A percentile compares a stretch with the other conserved stretches of the same genome.
Conservation (phyloP, 2,329 filamentous ascomycete genomes). For the Talaromyces sp. region DNA sequence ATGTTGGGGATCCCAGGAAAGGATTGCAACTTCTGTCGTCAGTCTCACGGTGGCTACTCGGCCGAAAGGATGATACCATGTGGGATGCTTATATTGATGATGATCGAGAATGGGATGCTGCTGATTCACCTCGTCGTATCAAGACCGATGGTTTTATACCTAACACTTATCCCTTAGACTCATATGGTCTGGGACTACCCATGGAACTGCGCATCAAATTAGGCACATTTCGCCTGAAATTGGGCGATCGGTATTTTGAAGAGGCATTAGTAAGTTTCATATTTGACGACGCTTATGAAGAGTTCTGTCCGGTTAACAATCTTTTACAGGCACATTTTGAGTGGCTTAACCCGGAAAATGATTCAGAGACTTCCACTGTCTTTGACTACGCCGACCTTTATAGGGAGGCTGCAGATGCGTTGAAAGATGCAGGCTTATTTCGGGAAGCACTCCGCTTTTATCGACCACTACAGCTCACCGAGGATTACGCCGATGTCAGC, state of each 20-base stretch:
- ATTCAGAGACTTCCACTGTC: conserved; percentile 50
- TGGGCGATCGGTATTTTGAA: conserved; percentile 57
- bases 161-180: conserved; percentile 50
- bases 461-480: conserved; percentile 48
- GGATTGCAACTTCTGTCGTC: conserved; percentile 69
- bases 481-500: conserved; percentile 47
- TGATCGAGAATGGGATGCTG: conserved; percentile 84
- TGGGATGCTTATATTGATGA: conserved; percentile 71
- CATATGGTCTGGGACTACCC: conserved; percentile 72
- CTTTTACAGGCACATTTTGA: conserved; percentile 59
- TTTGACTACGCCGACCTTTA: conserved; percentile 75
- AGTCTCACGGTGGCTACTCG: conserved; percentile 77
- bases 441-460: conserved; percentile 60
- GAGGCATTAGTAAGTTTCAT: conserved; percentile 66
- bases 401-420: conserved; percentile 63
- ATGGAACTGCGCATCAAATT: conserved; percentile 80
- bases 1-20: conserved; percentile 59
- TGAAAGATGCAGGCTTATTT: conserved; percentile 51
- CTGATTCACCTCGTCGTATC: conserved; percentile 64
- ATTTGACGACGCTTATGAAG: neutral
- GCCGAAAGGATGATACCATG: conserved; percentile 66
- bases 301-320: neutral
- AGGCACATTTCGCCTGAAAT: conserved; percentile 74
- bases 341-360: conserved; percentile 65
- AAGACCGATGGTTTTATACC: conserved; percentile 60